Evolutionary conservation across 169 alveolate species (phyloP).

Genomic region (Cryptosporidium andersoni): DNA sequence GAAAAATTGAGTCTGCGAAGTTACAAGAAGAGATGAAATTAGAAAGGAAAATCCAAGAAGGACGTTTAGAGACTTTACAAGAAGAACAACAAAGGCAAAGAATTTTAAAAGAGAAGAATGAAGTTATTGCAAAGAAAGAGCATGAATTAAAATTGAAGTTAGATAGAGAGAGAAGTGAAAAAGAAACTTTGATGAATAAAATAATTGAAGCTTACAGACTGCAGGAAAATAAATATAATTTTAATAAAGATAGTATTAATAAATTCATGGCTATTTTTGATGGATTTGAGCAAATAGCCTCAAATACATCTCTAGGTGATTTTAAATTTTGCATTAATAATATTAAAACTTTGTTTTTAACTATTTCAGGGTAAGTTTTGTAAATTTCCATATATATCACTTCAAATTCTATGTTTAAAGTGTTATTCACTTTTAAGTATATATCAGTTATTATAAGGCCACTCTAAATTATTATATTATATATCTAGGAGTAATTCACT

Average conservation of each 20-base stretch:
- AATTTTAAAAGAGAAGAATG: constrained; percentile 15
- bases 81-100: constrained; percentile 41
- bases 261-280: neutral
- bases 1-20: constrained; percentile 5
- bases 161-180: constrained; percentile 6
- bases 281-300: constrained; percentile 8
- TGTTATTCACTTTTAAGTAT: no score
- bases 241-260: neutral
- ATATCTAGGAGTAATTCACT: neutral
- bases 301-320: neutral
- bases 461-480: neutral
- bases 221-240: neutral
- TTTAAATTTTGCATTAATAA: constrained; percentile 4
- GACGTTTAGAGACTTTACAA: constrained; percentile 40
- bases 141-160: constrained; percentile 24
- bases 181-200: neutral
- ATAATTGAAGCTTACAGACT: neutral
- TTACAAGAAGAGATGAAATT: constrained; percentile 30
- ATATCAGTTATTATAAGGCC: neutral
- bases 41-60: constrained; percentile 26
- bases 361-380: constrained; percentile 33
- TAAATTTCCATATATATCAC: neutral
- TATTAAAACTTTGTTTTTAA: constrained; percentile 19
- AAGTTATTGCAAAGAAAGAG: constrained; percentile 7
- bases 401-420: neutral